phyloP scores from a whole-genome alignment of 2,329 filamentous ascomycete species.

The Verticillium isaacii region DNA sequence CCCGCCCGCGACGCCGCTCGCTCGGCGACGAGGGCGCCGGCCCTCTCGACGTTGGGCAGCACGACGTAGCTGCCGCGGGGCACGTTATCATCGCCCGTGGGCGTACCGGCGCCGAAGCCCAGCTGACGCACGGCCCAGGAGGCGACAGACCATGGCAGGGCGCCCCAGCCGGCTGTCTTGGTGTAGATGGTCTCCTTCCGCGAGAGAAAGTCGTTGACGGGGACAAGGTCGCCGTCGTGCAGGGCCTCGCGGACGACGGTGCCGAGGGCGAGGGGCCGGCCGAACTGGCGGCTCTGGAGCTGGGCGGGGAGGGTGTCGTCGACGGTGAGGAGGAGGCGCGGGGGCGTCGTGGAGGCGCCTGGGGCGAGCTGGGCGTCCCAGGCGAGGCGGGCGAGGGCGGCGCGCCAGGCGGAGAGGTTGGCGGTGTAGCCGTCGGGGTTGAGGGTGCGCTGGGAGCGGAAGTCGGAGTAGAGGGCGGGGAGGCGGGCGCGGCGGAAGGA shows the following conservation, averaged over 20 bases:
- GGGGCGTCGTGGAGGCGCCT: conserved; percentile 30
- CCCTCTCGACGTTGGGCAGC: conserved; percentile 56
- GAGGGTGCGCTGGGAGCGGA: conserved; percentile 64
- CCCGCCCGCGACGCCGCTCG: conserved; percentile 20
- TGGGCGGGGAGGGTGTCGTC: conserved; percentile 63
- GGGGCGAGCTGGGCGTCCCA: conserved; percentile 48
- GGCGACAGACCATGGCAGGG: conserved; percentile 64
- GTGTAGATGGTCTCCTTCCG: conserved; percentile 67
- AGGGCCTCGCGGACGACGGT: conserved; percentile 74
- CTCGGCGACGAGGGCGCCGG: conserved; percentile 49
- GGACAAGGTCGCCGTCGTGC: conserved; percentile 62
- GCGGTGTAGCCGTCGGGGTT: conserved; percentile 84
- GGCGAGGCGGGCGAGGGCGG: conserved; percentile 65
- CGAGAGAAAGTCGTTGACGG: conserved; percentile 62
- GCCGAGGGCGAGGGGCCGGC: conserved; percentile 74
- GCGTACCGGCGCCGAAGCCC: conserved; percentile 50
- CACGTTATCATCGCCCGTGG: conserved; percentile 46
- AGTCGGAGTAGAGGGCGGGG: conserved; percentile 85
- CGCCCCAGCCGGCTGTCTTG: conserved; percentile 60
- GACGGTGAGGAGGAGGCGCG: conserved; percentile 47
- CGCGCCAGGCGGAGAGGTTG: conserved; percentile 75
- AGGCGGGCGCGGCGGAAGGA: conserved; percentile 67
- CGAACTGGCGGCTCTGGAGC: conserved; percentile 73
- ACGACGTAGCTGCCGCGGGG: conserved; percentile 62
- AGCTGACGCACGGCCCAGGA: conserved; percentile 71